These are phyloP conservation scores for Zopfochytrium polystomum DNA, from an alignment of 371 early-diverging fungal genomes.

Conservation along the genomic window DNA sequence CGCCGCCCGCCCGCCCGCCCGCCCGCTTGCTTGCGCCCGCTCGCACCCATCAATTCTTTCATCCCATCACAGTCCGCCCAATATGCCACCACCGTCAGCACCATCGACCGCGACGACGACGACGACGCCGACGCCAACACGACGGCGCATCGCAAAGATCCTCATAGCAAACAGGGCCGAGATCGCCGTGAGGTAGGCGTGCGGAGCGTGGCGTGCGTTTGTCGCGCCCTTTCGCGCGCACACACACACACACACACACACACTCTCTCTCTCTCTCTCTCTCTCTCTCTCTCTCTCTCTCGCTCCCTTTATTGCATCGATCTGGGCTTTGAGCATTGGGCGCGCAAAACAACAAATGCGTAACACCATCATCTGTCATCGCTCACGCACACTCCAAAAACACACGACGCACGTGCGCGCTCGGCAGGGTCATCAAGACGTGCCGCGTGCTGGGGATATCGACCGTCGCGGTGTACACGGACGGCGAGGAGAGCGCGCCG, in stretches of 20 bases:
- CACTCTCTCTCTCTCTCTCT: neutral
- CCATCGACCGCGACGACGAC: no score
- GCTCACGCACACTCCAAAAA: neutral
- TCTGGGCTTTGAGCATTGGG: no score
- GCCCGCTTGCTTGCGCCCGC: no score
- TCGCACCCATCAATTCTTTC: no score
- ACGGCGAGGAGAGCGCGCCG: slow-evolving; percentile 76
- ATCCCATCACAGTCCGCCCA: no score
- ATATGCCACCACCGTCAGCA: no score
- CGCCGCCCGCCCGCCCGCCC: no score
- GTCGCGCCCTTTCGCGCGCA: no score
- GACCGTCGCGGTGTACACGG: slow-evolving; percentile 89
- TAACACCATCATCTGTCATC: neutral
- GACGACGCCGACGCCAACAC: no score
- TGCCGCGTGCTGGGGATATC: slow-evolving; percentile 80
- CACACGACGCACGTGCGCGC: slow-evolving; percentile 45
- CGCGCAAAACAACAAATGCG: no score
- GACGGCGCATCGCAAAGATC: slow-evolving; percentile 28
- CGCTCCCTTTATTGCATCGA: neutral
- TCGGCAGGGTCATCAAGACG: slow-evolving; percentile 70
- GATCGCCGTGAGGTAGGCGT: slow-evolving; percentile 68
- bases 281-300: neutral
- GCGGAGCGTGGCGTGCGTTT: no score
- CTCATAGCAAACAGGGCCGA: slow-evolving; percentile 50
- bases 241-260: no score